phyloP scores from a whole-genome alignment of 2,329 filamentous ascomycete species.

The Apiospora kogelbergensis region DNA sequence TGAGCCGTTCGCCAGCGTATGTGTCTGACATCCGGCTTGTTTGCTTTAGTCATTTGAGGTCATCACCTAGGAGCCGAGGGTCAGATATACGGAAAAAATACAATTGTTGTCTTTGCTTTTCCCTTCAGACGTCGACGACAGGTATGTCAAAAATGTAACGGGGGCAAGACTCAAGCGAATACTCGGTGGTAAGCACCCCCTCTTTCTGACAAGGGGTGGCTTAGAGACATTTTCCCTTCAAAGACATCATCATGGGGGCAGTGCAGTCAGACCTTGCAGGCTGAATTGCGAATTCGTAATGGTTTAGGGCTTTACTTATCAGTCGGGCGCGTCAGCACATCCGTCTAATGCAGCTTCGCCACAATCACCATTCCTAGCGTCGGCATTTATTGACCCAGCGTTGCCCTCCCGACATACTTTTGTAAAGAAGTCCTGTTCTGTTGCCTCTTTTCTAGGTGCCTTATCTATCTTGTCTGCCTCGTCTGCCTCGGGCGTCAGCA shows the following conservation, averaged over 20 bases:
- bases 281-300: background rate
- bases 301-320: too few species aligned
- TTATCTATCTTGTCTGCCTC: background rate
- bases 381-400: background rate
- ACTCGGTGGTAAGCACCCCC: background rate
- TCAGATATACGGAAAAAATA: too few species aligned
- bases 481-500: background rate
- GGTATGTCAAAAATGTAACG: accelerated
- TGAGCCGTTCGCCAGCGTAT: too few species aligned
- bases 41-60: too few species aligned
- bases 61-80: too few species aligned
- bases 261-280: background rate
- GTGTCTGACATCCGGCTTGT: too few species aligned
- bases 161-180: too few species aligned
- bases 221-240: background rate
- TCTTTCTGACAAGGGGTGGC: background rate
- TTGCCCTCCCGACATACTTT: background rate
- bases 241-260: background rate
- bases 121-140: too few species aligned
- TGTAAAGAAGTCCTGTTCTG: background rate
- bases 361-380: background rate
- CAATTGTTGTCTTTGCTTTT: too few species aligned
- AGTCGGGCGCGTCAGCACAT: background rate
- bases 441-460: background rate
- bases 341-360: background rate